Base-by-base conservation (phyloP, 2,329 filamentous ascomycete genomes). In the Xenoacremonium recifei region DNA sequence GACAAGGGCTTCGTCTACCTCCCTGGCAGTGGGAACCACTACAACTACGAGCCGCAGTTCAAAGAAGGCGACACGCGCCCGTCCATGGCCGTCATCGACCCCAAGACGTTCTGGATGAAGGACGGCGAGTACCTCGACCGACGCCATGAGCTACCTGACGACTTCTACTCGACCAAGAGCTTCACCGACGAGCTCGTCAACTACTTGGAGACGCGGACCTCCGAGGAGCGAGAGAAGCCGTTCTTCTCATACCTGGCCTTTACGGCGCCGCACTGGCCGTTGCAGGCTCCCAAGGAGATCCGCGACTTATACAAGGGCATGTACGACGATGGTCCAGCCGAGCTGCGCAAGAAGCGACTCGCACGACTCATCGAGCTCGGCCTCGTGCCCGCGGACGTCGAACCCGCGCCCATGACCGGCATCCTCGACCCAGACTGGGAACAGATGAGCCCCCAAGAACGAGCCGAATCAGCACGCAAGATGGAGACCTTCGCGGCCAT, bases 221-320 rank as follows among this genome's bases (percentile, higher is more conserved):
- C 63, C 9, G 59, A 54, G 4, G 59, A 62, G 3, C 33, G 39
- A 23, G 17, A 43, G 27, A 30, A 49, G 27, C 66, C 73, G 0
- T 77, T 77, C 61, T 76, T 76, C 50, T 72, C 62, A 4, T 76
- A 75, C 49, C 60, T 72, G 5, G 71, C 74, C 2, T 77, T 74
- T 55, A 74, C 73, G 2, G 75, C 74, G 0, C 73, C 75, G 6
- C 75, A 77, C 47, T 77, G 74, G 73, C 74, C 73, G 0, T 59
- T 77, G 2, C 74, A 77, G 48, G 71, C 71, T 4, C 70, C 73
- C 0, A 62, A 69, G 34, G 63, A 74, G 39, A 64, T 66, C 40
- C 65, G 72, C 32, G 60, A 66, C 6, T 66, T 74, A 42, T 77
- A 77, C 54, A 60, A 66, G 20, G 74, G 72, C n/a, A 55, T 67